Evolutionary conservation across 2,329 filamentous ascomycete species (phyloP), one percentile per base, ranked within the genome.

Genomic region (Emergomyces pasteurianus): DNA sequence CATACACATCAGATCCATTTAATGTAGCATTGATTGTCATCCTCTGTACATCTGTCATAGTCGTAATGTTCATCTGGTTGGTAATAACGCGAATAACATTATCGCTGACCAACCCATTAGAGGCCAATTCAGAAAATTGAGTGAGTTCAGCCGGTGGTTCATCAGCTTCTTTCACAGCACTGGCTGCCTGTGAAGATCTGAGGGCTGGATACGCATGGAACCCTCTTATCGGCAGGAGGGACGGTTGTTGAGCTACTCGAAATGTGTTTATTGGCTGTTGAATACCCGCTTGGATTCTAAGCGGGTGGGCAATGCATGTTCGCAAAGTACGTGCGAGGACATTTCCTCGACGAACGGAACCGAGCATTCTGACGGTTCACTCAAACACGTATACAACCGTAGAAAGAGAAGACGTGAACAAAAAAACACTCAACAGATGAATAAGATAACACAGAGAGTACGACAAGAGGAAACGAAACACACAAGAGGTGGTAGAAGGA

Each of bases 41-140:
- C 55, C 84, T 81, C 74, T 99, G 94, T 16, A 99, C 92, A 26
- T 94, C 88, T 26, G 92, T 97, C 94, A 99, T 97, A 47, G 79
- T 84, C 57, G 87, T 82, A 67, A 96, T 87, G 34, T 81, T 78
- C 86, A 97, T 89, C 58, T 84, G 82, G 5, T 82, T 67, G 1
- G 83, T 88, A 67, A 99, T 85, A 31, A 86, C 81, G 3, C 79
- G 70, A 64, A 95, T 79, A 58, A 96, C 75, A 62, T 80, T 83
- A 28, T 75, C 70, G 69, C 92, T 80, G 49, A 95, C 82, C 54
- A 79, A 62, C 2, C 70, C 70, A 34, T 71, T 65, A 1, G 69
- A 65, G 36, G 66, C 69, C 56, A 80, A 65, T 50, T 78, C 73
- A 18, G 67, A 62, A 61, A 79, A 79, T 31, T 69, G 67, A 14